Evolutionary conservation across 2,329 filamentous ascomycete genomes (phyloP).

Genomic region (Diaporthe nobilis): DNA sequence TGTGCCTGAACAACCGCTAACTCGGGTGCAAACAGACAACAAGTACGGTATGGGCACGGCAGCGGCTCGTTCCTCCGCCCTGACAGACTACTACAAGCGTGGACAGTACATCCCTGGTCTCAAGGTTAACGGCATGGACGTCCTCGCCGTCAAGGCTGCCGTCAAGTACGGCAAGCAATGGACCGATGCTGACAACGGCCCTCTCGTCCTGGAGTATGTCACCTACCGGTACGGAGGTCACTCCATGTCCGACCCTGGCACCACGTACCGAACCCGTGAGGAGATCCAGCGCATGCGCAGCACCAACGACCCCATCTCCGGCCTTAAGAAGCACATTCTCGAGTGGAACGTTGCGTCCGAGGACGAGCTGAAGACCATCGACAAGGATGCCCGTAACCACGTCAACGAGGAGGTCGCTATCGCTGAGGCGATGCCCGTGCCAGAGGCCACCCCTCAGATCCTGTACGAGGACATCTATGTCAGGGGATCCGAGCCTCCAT

Average conservation of each 20-base stretch:
- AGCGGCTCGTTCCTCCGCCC: constrained; percentile 90
- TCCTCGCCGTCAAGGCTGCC: constrained; percentile 96
- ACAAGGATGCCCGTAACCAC: constrained; percentile 89
- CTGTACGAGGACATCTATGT: constrained; percentile 98
- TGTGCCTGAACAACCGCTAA: background rate
- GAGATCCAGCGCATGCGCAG: constrained; percentile 99
- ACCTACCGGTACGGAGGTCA: constrained; percentile 99
- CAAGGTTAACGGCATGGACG: constrained; percentile 99
- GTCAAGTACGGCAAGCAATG: constrained; percentile 95
- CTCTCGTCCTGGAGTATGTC: constrained; percentile 97
- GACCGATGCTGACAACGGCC: constrained; percentile 86
- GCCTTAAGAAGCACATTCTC: constrained; percentile 96
- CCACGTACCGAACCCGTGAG: constrained; percentile 98
- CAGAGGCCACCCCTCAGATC: constrained; percentile 84
- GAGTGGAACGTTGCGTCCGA: constrained; percentile 94
- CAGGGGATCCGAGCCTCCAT: constrained; percentile 86
- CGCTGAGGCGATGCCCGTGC: constrained; percentile 88
- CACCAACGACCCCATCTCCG: constrained; percentile 98
- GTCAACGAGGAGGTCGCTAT: constrained; percentile 92
- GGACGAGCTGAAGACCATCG: constrained; percentile 95
- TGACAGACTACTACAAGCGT: constrained; percentile 99
- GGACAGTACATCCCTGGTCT: constrained; percentile 99
- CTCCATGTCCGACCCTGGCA: constrained; percentile 99
- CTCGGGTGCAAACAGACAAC: constrained; percentile 79
- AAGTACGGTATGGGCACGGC: constrained; percentile 99